Conservation (phyloP, 495 filamentous ascomycete species). For the Immersiella caudata region DNA sequence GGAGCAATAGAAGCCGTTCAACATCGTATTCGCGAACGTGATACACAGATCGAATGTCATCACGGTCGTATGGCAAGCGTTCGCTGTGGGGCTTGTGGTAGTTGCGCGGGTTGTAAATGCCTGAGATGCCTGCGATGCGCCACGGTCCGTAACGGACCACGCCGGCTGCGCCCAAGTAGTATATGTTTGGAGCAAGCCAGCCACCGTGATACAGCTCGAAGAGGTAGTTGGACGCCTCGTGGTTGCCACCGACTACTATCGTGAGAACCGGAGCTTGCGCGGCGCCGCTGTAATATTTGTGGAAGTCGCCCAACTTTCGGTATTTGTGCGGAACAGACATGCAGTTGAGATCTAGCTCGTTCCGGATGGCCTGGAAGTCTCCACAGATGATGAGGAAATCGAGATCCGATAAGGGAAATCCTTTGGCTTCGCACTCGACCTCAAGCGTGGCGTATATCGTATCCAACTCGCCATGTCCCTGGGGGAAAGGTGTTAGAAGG, state of each 20-base stretch:
- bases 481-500: background rate
- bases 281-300: slow-evolving; percentile 76
- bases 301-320: slow-evolving; percentile 43
- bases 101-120: slow-evolving; percentile 83
- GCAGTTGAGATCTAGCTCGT: slow-evolving; percentile 75
- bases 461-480: slow-evolving; percentile 39
- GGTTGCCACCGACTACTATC: slow-evolving; percentile 88
- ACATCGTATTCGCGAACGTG: slow-evolving; percentile 81
- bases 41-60: slow-evolving; percentile 73
- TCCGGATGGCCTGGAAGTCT: slow-evolving; percentile 86
- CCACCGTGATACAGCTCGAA: slow-evolving; percentile 89
- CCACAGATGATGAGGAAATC: slow-evolving; percentile 82
- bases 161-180: slow-evolving; percentile 85
- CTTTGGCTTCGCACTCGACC: background rate
- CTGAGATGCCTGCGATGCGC: slow-evolving; percentile 79
- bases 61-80: slow-evolving; percentile 70
- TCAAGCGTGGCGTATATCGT: background rate
- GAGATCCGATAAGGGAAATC: slow-evolving; percentile 33
- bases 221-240: slow-evolving; percentile 80
- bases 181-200: slow-evolving; percentile 94
- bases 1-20: slow-evolving; percentile 75
- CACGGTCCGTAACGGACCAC: slow-evolving; percentile 74
- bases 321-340: slow-evolving; percentile 81
- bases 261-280: slow-evolving; percentile 77
- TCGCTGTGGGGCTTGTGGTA: slow-evolving; percentile 77